These are phyloP conservation scores for Neopestalotiopsis clavispora DNA, from an alignment of 2,329 filamentous ascomycete genomes.

Conservation along the genomic window DNA sequence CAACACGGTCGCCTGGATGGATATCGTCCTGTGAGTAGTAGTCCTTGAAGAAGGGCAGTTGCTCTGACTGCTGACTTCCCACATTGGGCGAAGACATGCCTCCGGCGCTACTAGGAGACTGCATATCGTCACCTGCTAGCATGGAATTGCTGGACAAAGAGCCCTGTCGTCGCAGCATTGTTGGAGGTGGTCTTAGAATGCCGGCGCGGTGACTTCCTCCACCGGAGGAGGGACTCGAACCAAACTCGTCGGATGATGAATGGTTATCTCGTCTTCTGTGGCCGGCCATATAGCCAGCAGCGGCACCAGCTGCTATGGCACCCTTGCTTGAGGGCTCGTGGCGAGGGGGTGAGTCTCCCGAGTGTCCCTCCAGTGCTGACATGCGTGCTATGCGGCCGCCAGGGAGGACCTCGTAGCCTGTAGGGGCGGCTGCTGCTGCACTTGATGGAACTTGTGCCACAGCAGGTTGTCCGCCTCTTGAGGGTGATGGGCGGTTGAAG, in stretches of 20 bases:
- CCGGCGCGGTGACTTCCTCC: conserved; percentile 48
- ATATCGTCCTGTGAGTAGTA: conserved; percentile 99
- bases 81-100: conserved; percentile 84
- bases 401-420: conserved; percentile 76
- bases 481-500: conserved; percentile 88
- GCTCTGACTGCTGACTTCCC: conserved; percentile 90
- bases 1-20: conserved; percentile 85
- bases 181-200: conserved; percentile 62
- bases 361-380: conserved; percentile 85
- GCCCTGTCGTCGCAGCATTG: conserved; percentile 73
- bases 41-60: conserved; percentile 95
- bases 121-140: conserved; percentile 71
- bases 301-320: conserved; percentile 50
- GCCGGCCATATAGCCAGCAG: conserved; percentile 51
- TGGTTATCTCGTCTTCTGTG: conserved; percentile 57
- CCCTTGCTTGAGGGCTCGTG: conserved; percentile 32
- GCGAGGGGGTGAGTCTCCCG: conserved; percentile 60
- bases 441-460: conserved; percentile 42
- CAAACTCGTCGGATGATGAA: conserved; percentile 75
- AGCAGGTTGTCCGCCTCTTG: conserved; percentile 51
- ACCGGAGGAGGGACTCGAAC: conserved; percentile 74
- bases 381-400: conserved; percentile 93
- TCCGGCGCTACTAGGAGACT: conserved; percentile 71
- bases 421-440: conserved; percentile 35
- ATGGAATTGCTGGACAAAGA: conserved; percentile 87